These are phyloP conservation scores for Litsea cubeba DNA, from an alignment of 164 flowering plant genomes.

Conservation along the genomic window DNA sequence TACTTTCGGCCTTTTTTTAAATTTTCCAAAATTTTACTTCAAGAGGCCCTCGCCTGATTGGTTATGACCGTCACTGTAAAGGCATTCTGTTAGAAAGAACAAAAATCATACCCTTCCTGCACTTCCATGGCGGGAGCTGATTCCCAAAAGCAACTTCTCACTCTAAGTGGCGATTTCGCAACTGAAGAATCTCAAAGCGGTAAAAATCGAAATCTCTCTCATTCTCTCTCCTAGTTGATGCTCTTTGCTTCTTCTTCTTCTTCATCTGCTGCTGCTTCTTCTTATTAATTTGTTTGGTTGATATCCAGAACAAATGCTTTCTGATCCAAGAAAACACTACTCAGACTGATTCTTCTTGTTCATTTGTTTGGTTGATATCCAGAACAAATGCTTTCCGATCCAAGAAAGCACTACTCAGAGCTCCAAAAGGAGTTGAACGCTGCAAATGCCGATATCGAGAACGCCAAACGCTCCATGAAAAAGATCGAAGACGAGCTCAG, in stretches of 20 bases:
- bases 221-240: background rate
- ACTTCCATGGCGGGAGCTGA: slow-evolving; percentile 55
- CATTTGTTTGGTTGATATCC: background rate
- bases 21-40: too few species aligned
- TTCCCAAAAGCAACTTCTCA: slow-evolving; percentile 53
- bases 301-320: slow-evolving; percentile 49
- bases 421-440: slow-evolving; percentile 36
- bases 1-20: too few species aligned
- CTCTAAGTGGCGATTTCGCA: slow-evolving; percentile 61
- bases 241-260: background rate
- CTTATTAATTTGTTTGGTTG: background rate
- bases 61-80: too few species aligned
- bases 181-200: slow-evolving; percentile 75
- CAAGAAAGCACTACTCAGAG: slow-evolving; percentile 46
- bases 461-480: slow-evolving; percentile 47
- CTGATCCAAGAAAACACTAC: slow-evolving; percentile 41
- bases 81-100: too few species aligned
- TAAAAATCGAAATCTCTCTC: slow-evolving; percentile 1
- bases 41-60: too few species aligned
- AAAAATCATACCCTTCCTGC: too few species aligned
- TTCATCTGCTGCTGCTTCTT: background rate
- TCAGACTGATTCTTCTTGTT: slow-evolving; percentile 26
- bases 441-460: slow-evolving; percentile 42
- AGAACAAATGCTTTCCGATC: slow-evolving; percentile 52
- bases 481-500: slow-evolving; percentile 54